Evolutionary conservation across 2,329 filamentous ascomycete species (phyloP), one percentile per base, ranked within the genome.

Genomic region (Pezicula radicicola): DNA sequence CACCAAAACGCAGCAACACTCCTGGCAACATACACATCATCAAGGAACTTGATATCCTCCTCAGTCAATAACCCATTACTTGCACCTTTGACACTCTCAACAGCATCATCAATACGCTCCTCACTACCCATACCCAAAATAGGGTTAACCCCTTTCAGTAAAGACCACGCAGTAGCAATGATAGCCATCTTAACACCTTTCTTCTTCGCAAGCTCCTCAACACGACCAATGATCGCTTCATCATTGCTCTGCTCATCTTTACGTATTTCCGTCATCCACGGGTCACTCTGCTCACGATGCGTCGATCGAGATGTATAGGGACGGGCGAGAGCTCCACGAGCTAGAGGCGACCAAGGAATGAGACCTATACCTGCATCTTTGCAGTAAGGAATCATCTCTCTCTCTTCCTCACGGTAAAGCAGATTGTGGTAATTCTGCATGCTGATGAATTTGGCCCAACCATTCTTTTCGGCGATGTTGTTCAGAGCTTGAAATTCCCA

Each of bases 341-440:
- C 66, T 27, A 71, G 62, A 1, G 71, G 70, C 2, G 65, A 66
- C 70, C 69, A 73, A 2, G 70, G 70, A 49, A 72, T 69, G 1
- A 72, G 52, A 4, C 67, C 68, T 4, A 70, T 61, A 16, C 68
- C 67, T 18, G 60, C 60, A 27, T 63, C 65, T 33, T 56, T 46
- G 50, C 69, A 70, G 56, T 63, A 70, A 6, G 60, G 61, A 37
- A 62, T 69, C 68, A 69, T 70, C 53, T 70, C 68, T 25, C 66
- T 63, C 63, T 77, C 75, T 62, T 86, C 83, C 57, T 87, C 83
- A 3, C 84, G 75, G 62, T 83, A 83, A 3, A 78, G 62, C 1
- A 80, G 68, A 56, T 80, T 81, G 60, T 83, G 75, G 36, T 76
- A 73, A 25, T 79, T 79, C 56, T 83, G 80, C 80, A 84, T 83